These are phyloP conservation scores for Heritiera fomes DNA, from an alignment of 345 rosid genomes.

Conservation along the genomic window DNA sequence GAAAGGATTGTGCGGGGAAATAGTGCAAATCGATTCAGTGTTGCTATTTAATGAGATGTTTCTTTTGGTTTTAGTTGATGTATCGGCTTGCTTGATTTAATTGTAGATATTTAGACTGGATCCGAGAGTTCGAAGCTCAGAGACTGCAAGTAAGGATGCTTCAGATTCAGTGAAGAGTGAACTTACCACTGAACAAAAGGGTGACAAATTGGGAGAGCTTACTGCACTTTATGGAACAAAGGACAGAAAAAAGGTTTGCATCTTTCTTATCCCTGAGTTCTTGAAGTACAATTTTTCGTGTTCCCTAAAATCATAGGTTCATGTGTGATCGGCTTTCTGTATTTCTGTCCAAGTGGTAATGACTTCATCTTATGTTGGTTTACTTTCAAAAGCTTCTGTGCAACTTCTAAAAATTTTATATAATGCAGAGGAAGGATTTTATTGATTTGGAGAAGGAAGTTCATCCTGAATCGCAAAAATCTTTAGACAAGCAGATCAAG, in stretches of 20 bases:
- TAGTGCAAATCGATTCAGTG: neutral
- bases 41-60: neutral
- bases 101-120: conserved; percentile 55
- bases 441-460: conserved; percentile 40
- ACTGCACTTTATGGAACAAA: conserved; percentile 44
- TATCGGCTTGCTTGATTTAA: neutral
- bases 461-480: conserved; percentile 49
- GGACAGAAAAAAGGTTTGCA: conserved; percentile 43
- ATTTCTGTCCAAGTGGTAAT: too few relatives aligned
- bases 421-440: conserved; percentile 53
- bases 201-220: conserved; percentile 24
- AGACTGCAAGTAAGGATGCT: conserved; percentile 36
- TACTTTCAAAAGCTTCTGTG: too few relatives aligned
- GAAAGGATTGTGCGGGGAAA: neutral
- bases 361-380: too few relatives aligned
- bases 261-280: neutral
- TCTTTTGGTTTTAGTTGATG: neutral
- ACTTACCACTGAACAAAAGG: conserved; percentile 22
- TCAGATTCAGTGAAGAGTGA: conserved; percentile 28
- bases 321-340: conserved; percentile 2
- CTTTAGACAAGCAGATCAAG: conserved; percentile 46
- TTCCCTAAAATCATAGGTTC: neutral
- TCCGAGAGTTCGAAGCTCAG: conserved; percentile 39
- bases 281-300: conserved; percentile 3
- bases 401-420: neutral